Conservation (phyloP, 495 filamentous ascomycete genomes). For the Daldinia concentrica region DNA sequence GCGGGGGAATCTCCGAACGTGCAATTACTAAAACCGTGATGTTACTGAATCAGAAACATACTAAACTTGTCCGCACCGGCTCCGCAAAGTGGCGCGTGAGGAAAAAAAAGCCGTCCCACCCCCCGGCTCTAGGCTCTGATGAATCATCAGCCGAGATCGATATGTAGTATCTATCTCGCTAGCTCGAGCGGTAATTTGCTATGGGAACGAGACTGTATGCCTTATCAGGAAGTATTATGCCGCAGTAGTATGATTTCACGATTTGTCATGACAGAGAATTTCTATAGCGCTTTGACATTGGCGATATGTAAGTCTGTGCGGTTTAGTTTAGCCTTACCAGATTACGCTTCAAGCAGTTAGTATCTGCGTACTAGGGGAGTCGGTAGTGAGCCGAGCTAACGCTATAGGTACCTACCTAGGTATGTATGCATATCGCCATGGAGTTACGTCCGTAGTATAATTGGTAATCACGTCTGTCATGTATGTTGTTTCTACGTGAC, state of each 20-base stretch:
- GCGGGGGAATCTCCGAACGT: slow-evolving; percentile 1
- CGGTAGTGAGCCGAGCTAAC: not conserved
- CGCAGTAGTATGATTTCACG: not conserved
- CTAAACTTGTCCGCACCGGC: slow-evolving; percentile 10
- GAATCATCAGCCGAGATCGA: slow-evolving; percentile 6
- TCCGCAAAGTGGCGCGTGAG: slow-evolving; percentile 14
- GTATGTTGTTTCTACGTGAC: not conserved
- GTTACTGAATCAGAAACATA: not conserved
- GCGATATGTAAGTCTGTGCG: not conserved
- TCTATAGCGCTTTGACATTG: not conserved
- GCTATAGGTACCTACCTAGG: too few species aligned
- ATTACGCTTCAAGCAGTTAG: not conserved
- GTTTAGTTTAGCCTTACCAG: not conserved
- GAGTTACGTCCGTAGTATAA: not conserved
- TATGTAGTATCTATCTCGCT: not conserved
- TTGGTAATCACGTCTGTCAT: not conserved
- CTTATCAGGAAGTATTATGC: not conserved
- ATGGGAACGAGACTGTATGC: not conserved
- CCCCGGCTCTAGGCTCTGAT: not conserved
- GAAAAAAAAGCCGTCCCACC: not conserved
- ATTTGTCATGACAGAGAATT: slow-evolving; percentile 13
- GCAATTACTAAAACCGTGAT: not conserved
- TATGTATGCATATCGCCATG: not conserved
- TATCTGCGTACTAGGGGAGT: not conserved
- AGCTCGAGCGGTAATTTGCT: not conserved